A percentile compares a stretch with the other conserved stretches of the same genome.
Conservation (phyloP, 345 rosid species). For the Zanthoxylum bungeanum region DNA sequence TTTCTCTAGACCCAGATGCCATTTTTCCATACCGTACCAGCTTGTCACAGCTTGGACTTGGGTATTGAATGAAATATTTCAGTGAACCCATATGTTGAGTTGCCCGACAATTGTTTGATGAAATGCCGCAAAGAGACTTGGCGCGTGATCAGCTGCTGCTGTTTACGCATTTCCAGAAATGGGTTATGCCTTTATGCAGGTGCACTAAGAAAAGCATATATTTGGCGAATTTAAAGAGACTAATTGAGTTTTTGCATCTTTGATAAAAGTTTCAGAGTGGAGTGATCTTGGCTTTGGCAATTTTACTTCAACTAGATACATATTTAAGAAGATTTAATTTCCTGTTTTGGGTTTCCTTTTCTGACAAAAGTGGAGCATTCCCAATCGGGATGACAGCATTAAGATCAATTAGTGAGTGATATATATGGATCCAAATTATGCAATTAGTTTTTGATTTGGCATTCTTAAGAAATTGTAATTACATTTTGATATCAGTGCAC, state of each 20-base stretch:
- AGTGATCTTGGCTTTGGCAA: not conserved
- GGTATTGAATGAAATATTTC: too few species aligned
- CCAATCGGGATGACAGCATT: not conserved
- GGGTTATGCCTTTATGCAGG: constrained; percentile 55
- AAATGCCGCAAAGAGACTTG: too few species aligned
- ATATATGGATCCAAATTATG: constrained; percentile 21
- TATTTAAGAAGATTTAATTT: constrained; percentile 6
- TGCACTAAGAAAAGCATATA: constrained; percentile 63
- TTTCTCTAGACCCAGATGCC: too few species aligned
- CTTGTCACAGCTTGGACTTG: too few species aligned
- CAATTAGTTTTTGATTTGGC: constrained; percentile 18
- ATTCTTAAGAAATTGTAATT: constrained; percentile 28
- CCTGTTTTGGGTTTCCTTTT: not conserved
- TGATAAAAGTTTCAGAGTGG: not conserved
- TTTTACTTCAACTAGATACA: constrained; percentile 16
- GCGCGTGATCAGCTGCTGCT: constrained; percentile 72
- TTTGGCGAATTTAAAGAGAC: constrained; percentile 58
- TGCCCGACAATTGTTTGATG: too few species aligned
- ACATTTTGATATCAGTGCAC: constrained; percentile 23
- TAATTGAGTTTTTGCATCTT: constrained; percentile 7
- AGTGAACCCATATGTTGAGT: too few species aligned
- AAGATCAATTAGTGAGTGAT: constrained; percentile 1
- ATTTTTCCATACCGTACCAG: too few species aligned
- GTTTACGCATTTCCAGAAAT: constrained; percentile 79
- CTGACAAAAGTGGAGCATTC: constrained; percentile 8